Evolutionary conservation across 2,329 filamentous ascomycete species (phyloP), one percentile per base, ranked within the genome.

Genomic region (Monilinia aucupariae): DNA sequence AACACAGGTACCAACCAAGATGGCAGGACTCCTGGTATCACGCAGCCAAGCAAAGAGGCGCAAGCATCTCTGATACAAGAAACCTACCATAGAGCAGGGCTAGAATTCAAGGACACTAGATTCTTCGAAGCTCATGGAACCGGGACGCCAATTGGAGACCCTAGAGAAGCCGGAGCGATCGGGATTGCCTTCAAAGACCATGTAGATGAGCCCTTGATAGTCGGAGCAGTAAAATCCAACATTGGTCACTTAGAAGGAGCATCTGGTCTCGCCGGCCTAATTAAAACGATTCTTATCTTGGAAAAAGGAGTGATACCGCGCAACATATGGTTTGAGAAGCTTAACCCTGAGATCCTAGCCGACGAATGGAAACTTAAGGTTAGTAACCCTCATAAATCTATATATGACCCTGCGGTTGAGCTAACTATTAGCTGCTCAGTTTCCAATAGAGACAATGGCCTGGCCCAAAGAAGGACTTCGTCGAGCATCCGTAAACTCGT

Each of bases 21-120:
- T 68, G 86, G 85, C 3, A 74, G 78, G 22, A 86, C 84, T 0
- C 76, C 69, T 17, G 48, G 77, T 7, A 80, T 85, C 64, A 85
- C 82, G 0, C 76, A 82, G 71, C 84, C 84, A 0, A 83, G 75
- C 52, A 70, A 73, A 1, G 61, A 67, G 5, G 77, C 79, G 0
- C 82, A 84, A 22, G 45, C 59, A 41, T 20, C 8, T 5, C 45
- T 69, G 8, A 67, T 69, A 6, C 32, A 39, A 43, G 41, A 53
- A 17, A 62, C 59, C 1, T 68, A 68, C 41, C 34, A 27, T 6
- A 22, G 54, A 27, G 65, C 65, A 20, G 60, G 62, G 6, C 32
- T 69, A 6, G 43, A 62, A 52, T 32, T 34, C 20, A 17, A 27
- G 3, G 10, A 20, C 7, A 27, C 58, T 20, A 17, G 22, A n/a